Conservation (phyloP, 495 filamentous ascomycete species). For the Tuber indicum region DNA sequence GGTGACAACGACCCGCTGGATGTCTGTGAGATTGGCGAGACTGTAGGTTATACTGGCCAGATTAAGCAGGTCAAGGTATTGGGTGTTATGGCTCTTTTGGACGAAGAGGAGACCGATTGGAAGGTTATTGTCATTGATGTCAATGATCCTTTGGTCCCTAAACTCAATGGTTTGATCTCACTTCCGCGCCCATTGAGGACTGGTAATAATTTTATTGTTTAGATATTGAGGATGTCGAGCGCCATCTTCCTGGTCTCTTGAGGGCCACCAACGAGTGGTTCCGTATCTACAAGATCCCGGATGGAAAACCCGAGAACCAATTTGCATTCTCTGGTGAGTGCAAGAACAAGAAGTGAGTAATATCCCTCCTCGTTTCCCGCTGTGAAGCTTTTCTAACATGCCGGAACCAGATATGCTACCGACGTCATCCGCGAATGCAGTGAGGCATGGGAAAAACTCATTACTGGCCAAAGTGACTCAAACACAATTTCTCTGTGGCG, state of each 20-base stretch:
- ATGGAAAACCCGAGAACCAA: conserved; percentile 99
- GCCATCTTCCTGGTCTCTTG: conserved; percentile 92
- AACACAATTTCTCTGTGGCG: conserved; percentile 77
- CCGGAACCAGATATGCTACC: conserved; percentile 59
- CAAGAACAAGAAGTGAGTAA: conserved; percentile 89
- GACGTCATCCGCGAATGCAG: conserved; percentile 92
- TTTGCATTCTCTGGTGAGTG: conserved; percentile 99
- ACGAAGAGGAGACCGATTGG: conserved; percentile 99
- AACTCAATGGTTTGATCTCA: conserved; percentile 60
- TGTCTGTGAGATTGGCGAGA: conserved; percentile 98
- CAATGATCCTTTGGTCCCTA: conserved; percentile 90
- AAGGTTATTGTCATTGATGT: conserved; percentile 99
- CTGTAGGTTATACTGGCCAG: conserved; percentile 89
- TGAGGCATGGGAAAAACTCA: conserved; percentile 94
- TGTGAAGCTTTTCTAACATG: conserved; percentile 7
- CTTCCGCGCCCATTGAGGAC: background rate
- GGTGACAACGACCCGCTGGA: conserved; percentile 99
- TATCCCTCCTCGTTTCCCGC: background rate
- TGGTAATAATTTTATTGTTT: conserved; percentile 1
- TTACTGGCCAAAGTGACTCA: conserved; percentile 72
- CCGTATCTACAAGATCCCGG: conserved; percentile 99
- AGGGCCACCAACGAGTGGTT: conserved; percentile 99
- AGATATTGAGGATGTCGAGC: conserved; percentile 97
- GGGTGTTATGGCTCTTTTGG: conserved; percentile 97
- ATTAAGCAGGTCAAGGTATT: conserved; percentile 99